Evolutionary conservation across 495 filamentous ascomycete species (phyloP), one percentile per base, ranked within the genome.

Genomic region (Penicillium bialowiezense): DNA sequence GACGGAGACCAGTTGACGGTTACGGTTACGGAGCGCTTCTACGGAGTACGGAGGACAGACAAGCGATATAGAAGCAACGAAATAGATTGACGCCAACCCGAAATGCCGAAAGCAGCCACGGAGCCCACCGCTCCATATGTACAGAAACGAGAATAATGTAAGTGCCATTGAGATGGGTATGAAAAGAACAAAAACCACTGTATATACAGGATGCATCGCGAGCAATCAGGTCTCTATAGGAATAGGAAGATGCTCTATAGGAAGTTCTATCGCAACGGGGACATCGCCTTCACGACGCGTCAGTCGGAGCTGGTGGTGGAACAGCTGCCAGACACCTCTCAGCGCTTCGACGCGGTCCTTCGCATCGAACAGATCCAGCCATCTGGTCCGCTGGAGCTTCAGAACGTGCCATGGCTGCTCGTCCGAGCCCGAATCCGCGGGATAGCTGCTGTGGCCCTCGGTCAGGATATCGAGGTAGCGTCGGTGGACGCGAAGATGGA

Each of bases 331-430:
- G 3, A 95, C 63, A 0, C 84, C 74, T 48, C 83, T 63, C 74
- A 92, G 83, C 3, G 84, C 84, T 57, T 86, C 81, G 12, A 87
- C 58, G 14, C 91, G 73, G 18, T 95, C 85, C 26, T 84, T 76
- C 3, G 66, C 62, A 48, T 82, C 59, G 45, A 93, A 83, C 15
- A 96, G 64, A 59, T 96, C 86, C 58, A 79, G 90, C 91, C 91
- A 96, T 44, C 66, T 72, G 32, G 83, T 89, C 37, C 90, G 78
- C 60, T 82, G 77, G 28, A 91, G 69, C 53, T 81, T 77, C 13
- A 87, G 68, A 42, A 65, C 68, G 35, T 84, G 81, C 80, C 86
- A 90, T 38, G 85, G 68, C 15, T 84, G 71, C 20, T 83, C 81
- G 3, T 63, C 55, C 3, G 78, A 69, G 46, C 62, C 55, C 3